These are phyloP conservation scores for Pulveroboletus sp. DNA, from an alignment of 768 basidiomycete genomes.

Conservation along the genomic window DNA sequence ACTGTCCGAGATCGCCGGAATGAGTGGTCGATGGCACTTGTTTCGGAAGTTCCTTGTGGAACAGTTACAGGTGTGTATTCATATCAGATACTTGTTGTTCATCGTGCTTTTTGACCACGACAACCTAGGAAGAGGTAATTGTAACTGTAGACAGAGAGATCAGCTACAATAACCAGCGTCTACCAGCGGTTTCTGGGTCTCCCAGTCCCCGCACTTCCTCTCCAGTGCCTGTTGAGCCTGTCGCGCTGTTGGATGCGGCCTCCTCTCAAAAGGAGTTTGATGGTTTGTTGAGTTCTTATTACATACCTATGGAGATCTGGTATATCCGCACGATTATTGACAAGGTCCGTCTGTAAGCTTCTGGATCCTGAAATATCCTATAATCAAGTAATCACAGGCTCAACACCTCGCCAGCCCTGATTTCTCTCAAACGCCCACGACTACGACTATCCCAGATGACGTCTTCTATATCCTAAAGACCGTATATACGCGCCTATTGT, in stretches of 20 bases:
- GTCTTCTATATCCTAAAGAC: conserved; percentile 93
- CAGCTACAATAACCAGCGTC: conserved; percentile 1
- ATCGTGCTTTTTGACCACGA: not conserved
- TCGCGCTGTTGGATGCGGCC: conserved; percentile 41
- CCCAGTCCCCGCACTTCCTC: not conserved
- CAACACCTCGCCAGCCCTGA: conserved; percentile 81
- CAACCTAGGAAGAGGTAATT: conserved; percentile 14
- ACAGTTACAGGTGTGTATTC: conserved; percentile 51
- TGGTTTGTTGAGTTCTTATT: conserved; percentile 65
- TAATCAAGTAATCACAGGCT: conserved; percentile 49
- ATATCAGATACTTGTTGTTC: not conserved
- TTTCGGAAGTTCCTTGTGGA: conserved; percentile 85
- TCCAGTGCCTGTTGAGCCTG: conserved; percentile 3
- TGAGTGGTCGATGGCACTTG: conserved; percentile 88
- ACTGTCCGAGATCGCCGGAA: conserved; percentile 81
- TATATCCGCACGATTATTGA: conserved; percentile 83
- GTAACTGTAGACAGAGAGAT: conserved; percentile 1
- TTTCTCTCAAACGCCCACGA: conserved; percentile 52
- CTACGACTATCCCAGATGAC: conserved; percentile 84
- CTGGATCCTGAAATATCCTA: not conserved
- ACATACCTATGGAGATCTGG: conserved; percentile 89
- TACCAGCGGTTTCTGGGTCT: not conserved
- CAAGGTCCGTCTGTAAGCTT: conserved; percentile 50
- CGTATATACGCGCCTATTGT: conserved; percentile 70
- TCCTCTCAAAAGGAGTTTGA: conserved; percentile 58